Evolutionary conservation across 1,284 basidiomycete genomes (phyloP), one percentile per base, ranked within the genome.

Genomic region (Prillingera fragicola): DNA sequence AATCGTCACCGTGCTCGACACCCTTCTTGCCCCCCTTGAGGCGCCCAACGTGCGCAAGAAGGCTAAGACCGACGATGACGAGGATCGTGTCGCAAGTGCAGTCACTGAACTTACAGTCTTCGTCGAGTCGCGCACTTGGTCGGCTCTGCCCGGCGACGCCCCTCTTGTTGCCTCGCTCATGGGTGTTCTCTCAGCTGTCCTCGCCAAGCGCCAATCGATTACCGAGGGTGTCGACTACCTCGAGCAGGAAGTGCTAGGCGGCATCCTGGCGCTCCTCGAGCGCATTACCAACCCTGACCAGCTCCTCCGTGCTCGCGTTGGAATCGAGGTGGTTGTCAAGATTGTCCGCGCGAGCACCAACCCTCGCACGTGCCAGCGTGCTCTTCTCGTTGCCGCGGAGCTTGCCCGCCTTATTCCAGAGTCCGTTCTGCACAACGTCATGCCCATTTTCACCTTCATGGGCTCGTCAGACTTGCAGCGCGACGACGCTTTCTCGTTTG

Each of bases 371-470:
- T 92, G 92, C 72, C 84, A 97, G 57, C 87, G 94, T 64, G 89
- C 91, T 0, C 75, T 98, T 3, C 75, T 96, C n/a, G 77, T 97
- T 22, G 84, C 96, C 67, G 83, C 90, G 3, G 84, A 78, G 51
- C 73, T 98, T 39, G 87, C 90, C 2, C 79, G 82, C 24, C 75
- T 97, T 33, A 83, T 85, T 1, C 91, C 92, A 0, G 89, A 94
- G 48, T 84, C 87, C 8, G 88, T 95, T 13, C 76, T 97, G 23
- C 89, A 89, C 66, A 91, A 95, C 60, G 80, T 96, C 49, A 97
- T 98, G 90, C 92, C 95, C 6, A 85, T 99, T 45, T 97, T 99
- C 74, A 97, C 94, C 0, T 98, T 97, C 73, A 96, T 98, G 84
- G 94, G 95, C 22, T 87, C 89, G 8, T 90, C 90, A 48, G 84